Evolutionary conservation across 345 rosid genomes (phyloP).

Genomic region (Melaleuca alternifolia): DNA sequence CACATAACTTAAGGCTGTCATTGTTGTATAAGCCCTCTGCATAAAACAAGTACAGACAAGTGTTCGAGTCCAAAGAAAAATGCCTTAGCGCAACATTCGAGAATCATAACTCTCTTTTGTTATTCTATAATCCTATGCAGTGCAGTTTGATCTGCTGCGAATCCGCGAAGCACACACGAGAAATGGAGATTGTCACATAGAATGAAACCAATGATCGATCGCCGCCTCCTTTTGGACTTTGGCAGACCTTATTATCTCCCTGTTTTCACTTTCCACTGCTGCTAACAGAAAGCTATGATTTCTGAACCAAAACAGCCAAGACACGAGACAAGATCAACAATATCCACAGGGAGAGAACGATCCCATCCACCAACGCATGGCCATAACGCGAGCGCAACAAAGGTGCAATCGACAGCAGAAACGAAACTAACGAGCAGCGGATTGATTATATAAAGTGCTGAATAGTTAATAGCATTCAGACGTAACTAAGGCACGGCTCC

Average conservation of each 20-base stretch:
- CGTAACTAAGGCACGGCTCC: background rate
- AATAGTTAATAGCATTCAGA: background rate
- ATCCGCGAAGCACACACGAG: background rate
- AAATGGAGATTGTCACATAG: background rate
- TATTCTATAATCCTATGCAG: background rate
- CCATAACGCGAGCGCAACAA: background rate
- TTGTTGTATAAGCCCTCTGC: background rate
- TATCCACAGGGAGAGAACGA: background rate
- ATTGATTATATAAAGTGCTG: background rate
- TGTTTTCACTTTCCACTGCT: background rate
- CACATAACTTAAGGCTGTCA: background rate
- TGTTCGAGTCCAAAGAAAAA: background rate
- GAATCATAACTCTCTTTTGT: background rate
- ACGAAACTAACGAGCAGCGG: background rate
- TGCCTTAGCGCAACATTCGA: background rate
- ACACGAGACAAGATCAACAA: background rate
- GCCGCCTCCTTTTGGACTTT: background rate
- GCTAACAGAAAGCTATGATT: background rate
- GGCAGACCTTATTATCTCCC: background rate
- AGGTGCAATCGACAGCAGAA: background rate
- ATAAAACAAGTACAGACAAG: background rate
- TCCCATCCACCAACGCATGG: background rate
- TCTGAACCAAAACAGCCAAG: background rate
- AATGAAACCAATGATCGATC: background rate
- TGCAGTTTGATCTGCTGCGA: background rate